A percentile compares a stretch with the other conserved stretches of the same genome.
These are phyloP conservation scores for Graphilbum ipis-grandicollis DNA, from an alignment of 2,329 filamentous ascomycete genomes.

Conservation along the genomic window DNA sequence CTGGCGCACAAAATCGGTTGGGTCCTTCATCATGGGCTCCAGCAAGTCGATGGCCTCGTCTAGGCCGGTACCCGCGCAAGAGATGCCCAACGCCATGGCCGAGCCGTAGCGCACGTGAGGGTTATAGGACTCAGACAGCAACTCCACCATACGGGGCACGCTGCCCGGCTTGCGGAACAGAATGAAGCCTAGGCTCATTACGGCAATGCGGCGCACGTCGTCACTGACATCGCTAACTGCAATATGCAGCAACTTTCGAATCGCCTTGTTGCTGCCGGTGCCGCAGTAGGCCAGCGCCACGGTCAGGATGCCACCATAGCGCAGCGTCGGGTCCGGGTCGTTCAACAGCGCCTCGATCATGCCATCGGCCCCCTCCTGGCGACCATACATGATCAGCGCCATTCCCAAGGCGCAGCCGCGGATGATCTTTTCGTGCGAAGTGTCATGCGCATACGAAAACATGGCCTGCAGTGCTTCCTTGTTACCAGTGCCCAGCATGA, in stretches of 20 bases:
- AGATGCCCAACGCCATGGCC: slow-evolving; percentile 95
- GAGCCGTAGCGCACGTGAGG: slow-evolving; percentile 95
- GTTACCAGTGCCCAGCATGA: slow-evolving; percentile 97
- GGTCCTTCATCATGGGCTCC: slow-evolving; percentile 99
- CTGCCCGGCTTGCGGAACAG: slow-evolving; percentile 95
- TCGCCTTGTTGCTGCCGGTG: slow-evolving; percentile 95
- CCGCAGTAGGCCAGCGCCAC: slow-evolving; percentile 94
- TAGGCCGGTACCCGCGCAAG: slow-evolving; percentile 87
- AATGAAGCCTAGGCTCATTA: slow-evolving; percentile 96
- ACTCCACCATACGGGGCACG: slow-evolving; percentile 95
- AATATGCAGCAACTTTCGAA: slow-evolving; percentile 84
- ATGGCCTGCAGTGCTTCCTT: slow-evolving; percentile 86
- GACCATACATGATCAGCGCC: slow-evolving; percentile 95
- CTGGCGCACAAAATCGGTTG: slow-evolving; percentile 94
- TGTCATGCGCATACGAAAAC: slow-evolving; percentile 95
- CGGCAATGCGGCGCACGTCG: slow-evolving; percentile 85
- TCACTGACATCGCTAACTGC: slow-evolving; percentile 97
- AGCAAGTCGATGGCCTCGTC: slow-evolving; percentile 93
- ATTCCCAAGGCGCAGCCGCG: slow-evolving; percentile 90
- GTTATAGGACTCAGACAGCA: slow-evolving; percentile 96
- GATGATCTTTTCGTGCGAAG: slow-evolving; percentile 97
- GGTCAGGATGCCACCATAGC: slow-evolving; percentile 98
- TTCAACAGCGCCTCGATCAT: slow-evolving; percentile 85
- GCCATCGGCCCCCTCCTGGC: slow-evolving; percentile 86
- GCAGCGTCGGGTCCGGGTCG: slow-evolving; percentile 81